phyloP scores from a whole-genome alignment of 2,329 filamentous ascomycete species.

The Sporothrix variecibatus region DNA sequence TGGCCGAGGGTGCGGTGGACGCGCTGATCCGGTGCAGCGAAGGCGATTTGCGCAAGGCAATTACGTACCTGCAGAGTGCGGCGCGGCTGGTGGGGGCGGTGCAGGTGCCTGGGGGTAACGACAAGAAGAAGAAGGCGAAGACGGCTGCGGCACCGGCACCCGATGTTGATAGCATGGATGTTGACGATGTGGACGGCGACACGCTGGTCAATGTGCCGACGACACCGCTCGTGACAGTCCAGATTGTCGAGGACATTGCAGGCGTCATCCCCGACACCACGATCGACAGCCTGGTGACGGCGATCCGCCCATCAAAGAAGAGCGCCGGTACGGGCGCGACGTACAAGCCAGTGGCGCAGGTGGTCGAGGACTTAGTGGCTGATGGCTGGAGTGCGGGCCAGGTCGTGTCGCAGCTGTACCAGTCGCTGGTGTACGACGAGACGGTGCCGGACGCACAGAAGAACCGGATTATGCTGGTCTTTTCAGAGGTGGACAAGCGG shows the following conservation, averaged over 20 bases:
- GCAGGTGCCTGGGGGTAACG: conserved; percentile 37
- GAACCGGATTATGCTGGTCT: conserved; percentile 83
- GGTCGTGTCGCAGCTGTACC: conserved; percentile 78
- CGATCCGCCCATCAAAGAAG: conserved; percentile 66
- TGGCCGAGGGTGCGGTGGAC: conserved; percentile 79
- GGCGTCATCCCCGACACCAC: conserved; percentile 83
- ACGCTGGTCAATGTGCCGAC: conserved; percentile 32
- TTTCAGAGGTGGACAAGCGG: conserved; percentile 93
- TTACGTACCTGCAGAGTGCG: conserved; percentile 95
- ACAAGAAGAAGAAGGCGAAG: not conserved
- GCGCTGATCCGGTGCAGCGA: conserved; percentile 85
- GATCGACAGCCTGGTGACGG: conserved; percentile 68
- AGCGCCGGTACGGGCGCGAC: conserved; percentile 53
- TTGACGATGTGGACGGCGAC: conserved; percentile 55
- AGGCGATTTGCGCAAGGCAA: conserved; percentile 92
- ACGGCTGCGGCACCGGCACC: not conserved
- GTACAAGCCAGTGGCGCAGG: conserved; percentile 74
- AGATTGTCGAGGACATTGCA: conserved; percentile 89
- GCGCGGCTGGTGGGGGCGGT: conserved; percentile 78
- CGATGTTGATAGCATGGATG: conserved; percentile 13
- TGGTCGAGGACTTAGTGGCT: conserved; percentile 87
- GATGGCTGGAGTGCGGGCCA: conserved; percentile 97
- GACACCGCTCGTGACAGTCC: conserved; percentile 66
- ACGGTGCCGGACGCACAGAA: conserved; percentile 82
- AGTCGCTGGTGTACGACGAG: conserved; percentile 80